Conservation (phyloP, 306 rosid genomes). For the Pterocarpus macrocarpus region DNA sequence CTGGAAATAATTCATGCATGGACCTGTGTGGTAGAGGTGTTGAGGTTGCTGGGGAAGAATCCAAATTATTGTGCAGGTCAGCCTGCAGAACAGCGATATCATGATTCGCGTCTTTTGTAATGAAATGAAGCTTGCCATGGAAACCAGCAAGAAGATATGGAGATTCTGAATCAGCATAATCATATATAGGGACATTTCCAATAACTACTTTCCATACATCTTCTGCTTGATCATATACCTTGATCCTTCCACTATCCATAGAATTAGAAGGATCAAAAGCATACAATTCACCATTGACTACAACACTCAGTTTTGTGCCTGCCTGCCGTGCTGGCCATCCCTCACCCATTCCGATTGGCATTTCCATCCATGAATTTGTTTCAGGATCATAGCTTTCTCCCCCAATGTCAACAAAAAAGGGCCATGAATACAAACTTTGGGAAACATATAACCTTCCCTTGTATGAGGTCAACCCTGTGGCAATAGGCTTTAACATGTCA, state of each 20-base stretch:
- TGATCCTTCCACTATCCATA: slow-evolving; percentile 80
- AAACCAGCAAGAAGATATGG: slow-evolving; percentile 93
- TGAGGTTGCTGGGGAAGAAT: slow-evolving; percentile 52
- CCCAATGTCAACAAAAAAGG: slow-evolving; percentile 93
- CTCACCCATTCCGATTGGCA: slow-evolving; percentile 97
- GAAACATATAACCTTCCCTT: slow-evolving; percentile 90
- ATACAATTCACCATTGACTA: slow-evolving; percentile 84
- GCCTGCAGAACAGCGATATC: slow-evolving; percentile 71
- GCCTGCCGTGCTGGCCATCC: slow-evolving; percentile 98
- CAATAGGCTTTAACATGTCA: slow-evolving; percentile 90
- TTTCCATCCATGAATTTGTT: slow-evolving; percentile 82
- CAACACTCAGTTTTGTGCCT: slow-evolving; percentile 84
- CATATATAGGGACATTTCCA: slow-evolving; percentile 85
- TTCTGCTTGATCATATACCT: slow-evolving; percentile 84
- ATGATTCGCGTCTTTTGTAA: slow-evolving; percentile 82
- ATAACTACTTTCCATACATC: slow-evolving; percentile 89
- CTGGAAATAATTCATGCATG: slow-evolving; percentile 25
- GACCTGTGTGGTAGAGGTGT: slow-evolving; percentile 40
- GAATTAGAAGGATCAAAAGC: slow-evolving; percentile 91
- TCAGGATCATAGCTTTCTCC: slow-evolving; percentile 96
- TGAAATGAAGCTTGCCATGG: slow-evolving; percentile 87
- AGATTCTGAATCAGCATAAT: slow-evolving; percentile 84
- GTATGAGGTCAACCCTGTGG: slow-evolving; percentile 89
- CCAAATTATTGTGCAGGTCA: slow-evolving; percentile 55
- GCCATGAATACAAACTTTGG: slow-evolving; percentile 91